A percentile compares a stretch with the other conserved stretches of the same genome.
phyloP scores from a whole-genome alignment of 768 basidiomycete genomes.

The Termitomyces sp. region DNA sequence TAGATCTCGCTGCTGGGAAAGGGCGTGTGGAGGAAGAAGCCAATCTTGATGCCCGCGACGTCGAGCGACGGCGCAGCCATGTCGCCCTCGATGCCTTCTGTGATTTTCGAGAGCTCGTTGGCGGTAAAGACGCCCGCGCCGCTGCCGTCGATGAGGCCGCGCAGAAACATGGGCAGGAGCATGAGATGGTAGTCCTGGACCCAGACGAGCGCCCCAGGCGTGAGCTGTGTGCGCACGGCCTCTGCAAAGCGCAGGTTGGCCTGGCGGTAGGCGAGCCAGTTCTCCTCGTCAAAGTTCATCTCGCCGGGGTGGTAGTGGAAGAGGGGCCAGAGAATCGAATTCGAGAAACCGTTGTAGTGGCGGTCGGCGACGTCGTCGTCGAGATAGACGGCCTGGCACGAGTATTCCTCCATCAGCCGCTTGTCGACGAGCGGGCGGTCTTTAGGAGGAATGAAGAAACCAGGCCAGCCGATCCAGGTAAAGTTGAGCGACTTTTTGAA shows the following conservation, averaged over 20 bases:
- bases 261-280: constrained; percentile 97
- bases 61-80: constrained; percentile 29
- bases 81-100: constrained; percentile 62
- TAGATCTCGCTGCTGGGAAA: constrained; percentile 99
- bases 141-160: constrained; percentile 78
- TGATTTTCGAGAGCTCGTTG: constrained; percentile 62
- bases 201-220: constrained; percentile 94
- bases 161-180: constrained; percentile 95
- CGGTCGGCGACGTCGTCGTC: constrained; percentile 98
- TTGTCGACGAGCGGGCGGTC: constrained; percentile 91
- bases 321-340: constrained; percentile 98
- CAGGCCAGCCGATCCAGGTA: constrained; percentile 97
- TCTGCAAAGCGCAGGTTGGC: constrained; percentile 95
- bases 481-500: constrained; percentile 98
- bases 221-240: constrained; percentile 72
- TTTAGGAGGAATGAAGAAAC: constrained; percentile 88
- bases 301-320: constrained; percentile 99
- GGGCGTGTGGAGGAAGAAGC: constrained; percentile 97
- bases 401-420: constrained; percentile 90
- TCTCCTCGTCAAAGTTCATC: constrained; percentile 99
- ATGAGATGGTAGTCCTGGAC: constrained; percentile 98
- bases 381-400: constrained; percentile 96
- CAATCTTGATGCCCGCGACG: constrained; percentile 82
- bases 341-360: constrained; percentile 98
- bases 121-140: constrained; percentile 51